These are phyloP conservation scores for Hypoxylon subgilvum DNA, from an alignment of 495 filamentous ascomycete genomes.

Conservation along the genomic window DNA sequence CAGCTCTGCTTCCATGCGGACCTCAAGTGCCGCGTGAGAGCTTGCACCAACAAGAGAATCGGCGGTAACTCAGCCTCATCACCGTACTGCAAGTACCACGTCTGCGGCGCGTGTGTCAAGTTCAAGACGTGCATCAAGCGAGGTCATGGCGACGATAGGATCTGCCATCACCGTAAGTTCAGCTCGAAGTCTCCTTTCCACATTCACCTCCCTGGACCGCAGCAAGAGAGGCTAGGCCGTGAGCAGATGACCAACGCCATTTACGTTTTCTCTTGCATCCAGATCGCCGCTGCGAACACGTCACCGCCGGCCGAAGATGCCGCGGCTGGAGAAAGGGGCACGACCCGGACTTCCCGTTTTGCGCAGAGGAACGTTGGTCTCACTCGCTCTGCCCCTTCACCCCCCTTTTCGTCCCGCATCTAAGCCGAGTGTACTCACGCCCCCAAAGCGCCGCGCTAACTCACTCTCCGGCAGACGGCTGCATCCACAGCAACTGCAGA, in stretches of 20 bases:
- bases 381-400: not conserved
- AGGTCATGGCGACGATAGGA: conserved; percentile 29
- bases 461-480: conserved; percentile 19
- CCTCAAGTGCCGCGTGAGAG: conserved; percentile 20
- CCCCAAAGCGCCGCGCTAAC: no score
- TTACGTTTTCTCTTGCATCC: not conserved
- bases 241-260: not conserved
- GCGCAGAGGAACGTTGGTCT: conserved; percentile 23
- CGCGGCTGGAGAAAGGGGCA: conserved; percentile 9
- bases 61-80: not conserved
- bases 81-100: conserved; percentile 23
- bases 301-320: conserved; percentile 11
- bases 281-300: conserved; percentile 20
- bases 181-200: not conserved
- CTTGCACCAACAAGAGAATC: conserved; percentile 26
- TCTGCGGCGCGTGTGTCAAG: conserved; percentile 13
- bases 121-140: conserved; percentile 15
- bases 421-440: no score
- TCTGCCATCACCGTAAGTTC: conserved; percentile 26
- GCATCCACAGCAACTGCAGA: conserved; percentile 12
- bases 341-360: conserved; percentile 15
- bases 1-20: conserved; percentile 35
- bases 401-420: not conserved
- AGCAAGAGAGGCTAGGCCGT: no score
- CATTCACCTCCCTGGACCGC: no score